These are phyloP conservation scores for Aspergillus brasiliensis DNA, from an alignment of 2,329 filamentous ascomycete species.

Conservation along the genomic window DNA sequence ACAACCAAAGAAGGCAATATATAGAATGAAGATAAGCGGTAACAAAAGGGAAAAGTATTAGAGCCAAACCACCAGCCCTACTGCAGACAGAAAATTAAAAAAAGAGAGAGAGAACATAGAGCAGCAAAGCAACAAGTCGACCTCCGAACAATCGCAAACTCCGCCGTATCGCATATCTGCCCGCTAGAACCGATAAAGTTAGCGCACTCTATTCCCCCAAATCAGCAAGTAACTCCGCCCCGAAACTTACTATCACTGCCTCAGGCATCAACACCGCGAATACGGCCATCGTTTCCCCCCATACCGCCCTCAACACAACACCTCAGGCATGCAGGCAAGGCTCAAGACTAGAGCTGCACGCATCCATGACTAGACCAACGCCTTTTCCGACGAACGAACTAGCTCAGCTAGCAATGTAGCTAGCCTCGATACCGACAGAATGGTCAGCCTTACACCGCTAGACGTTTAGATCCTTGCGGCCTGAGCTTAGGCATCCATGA, in stretches of 20 bases:
- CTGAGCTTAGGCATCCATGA: conserved; percentile 1
- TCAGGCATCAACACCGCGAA: background rate
- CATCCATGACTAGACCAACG: background rate
- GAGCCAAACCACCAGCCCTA: background rate
- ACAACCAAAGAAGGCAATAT: no score
- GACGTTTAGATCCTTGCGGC: background rate
- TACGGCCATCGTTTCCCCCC: background rate
- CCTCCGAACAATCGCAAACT: conserved; percentile 1
- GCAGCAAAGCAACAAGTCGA: background rate
- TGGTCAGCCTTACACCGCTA: background rate
- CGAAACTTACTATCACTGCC: background rate
- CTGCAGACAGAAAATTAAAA: background rate
- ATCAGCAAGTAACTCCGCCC: background rate
- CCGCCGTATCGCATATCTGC: background rate
- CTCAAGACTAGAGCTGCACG: background rate
- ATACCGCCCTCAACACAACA: background rate
- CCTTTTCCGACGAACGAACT: background rate
- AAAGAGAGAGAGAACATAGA: background rate
- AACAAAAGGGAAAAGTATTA: background rate
- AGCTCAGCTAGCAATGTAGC: background rate
- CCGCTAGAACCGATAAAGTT: background rate
- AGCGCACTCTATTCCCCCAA: background rate
- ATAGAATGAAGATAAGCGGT: background rate
- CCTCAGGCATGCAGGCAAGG: background rate
- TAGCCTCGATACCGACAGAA: no score